Conservation (phyloP, 2,329 filamentous ascomycete species). For the Monosporascus sp. region DNA sequence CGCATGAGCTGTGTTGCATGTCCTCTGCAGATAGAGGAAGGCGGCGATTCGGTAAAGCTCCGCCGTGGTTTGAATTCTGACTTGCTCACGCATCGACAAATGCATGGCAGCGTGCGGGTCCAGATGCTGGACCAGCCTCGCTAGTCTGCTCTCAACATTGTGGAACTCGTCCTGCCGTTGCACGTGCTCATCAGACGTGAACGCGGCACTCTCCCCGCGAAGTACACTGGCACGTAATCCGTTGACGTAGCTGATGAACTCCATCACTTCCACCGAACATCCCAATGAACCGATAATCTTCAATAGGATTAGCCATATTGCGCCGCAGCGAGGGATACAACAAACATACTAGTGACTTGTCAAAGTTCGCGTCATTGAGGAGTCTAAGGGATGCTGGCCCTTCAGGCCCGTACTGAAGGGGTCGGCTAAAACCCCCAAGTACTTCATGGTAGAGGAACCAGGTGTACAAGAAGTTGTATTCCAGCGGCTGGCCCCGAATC, state of each 20-base stretch:
- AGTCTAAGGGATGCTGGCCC: conserved; percentile 23
- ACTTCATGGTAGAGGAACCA: conserved; percentile 46
- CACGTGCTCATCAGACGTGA: conserved; percentile 20
- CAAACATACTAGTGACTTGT: conserved; percentile 25
- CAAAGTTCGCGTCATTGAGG: conserved; percentile 23
- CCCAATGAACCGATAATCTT: conserved; percentile 43
- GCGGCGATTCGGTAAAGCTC: conserved; percentile 47
- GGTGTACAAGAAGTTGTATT: conserved; percentile 35
- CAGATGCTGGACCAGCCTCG: conserved; percentile 21
- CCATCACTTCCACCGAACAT: conserved; percentile 41
- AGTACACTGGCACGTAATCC: conserved; percentile 25
- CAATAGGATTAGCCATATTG: conserved; percentile 2
- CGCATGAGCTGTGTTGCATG: conserved; percentile 18
- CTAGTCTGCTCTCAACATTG: conserved; percentile 19
- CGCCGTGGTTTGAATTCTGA: conserved; percentile 35
- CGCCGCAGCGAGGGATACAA: background rate
- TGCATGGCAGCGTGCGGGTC: conserved; percentile 22
- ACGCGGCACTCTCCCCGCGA: conserved; percentile 18
- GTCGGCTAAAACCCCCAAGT: conserved; percentile 38
- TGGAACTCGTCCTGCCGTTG: conserved; percentile 24
- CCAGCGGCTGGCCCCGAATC: conserved; percentile 21
- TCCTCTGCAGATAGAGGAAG: conserved; percentile 35
- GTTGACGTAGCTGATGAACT: conserved; percentile 38
- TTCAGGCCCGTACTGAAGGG: conserved; percentile 19
- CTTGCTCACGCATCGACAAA: conserved; percentile 22